Evolutionary conservation across 495 filamentous ascomycete genomes (phyloP).

Genomic region (Talaromyces nanjingensis): DNA sequence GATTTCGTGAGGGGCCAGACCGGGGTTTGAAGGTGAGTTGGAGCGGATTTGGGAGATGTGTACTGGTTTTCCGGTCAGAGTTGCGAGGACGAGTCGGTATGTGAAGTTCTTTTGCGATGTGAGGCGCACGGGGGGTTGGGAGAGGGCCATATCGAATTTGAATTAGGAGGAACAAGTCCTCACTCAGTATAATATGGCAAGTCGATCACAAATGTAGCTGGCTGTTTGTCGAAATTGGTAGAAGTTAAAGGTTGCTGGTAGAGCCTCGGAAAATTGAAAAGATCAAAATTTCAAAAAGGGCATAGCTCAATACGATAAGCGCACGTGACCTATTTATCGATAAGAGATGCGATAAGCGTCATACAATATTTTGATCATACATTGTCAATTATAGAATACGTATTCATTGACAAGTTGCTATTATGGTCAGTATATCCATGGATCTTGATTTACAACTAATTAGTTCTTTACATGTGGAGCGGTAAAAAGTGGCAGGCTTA

Average conservation of each 20-base stretch:
- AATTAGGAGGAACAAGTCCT: not conserved
- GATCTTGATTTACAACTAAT: not conserved
- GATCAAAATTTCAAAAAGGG: conserved; percentile 2
- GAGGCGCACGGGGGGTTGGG: conserved; percentile 53
- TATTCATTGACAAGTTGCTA: not conserved
- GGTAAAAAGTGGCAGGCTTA: not conserved
- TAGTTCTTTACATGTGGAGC: not conserved
- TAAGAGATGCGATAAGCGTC: not conserved
- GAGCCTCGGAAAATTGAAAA: not conserved
- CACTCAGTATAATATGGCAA: not conserved
- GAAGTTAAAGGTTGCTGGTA: not conserved
- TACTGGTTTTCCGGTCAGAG: conserved; percentile 80
- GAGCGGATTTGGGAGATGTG: conserved; percentile 91
- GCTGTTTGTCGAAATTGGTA: not conserved
- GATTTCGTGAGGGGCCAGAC: conserved; percentile 85
- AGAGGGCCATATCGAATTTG: conserved; percentile 27
- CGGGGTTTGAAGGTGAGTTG: conserved; percentile 73
- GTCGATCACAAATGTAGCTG: not conserved
- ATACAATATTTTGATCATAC: not conserved
- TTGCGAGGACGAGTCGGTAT: conserved; percentile 80
- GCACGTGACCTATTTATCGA: conserved; percentile 1
- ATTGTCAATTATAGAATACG: not conserved
- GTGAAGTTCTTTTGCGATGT: conserved; percentile 76
- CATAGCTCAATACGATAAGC: not conserved
- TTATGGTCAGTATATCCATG: not conserved